Evolutionary conservation across 106 monocot genomes (phyloP).

Genomic region (Xerophyta viscosa): DNA sequence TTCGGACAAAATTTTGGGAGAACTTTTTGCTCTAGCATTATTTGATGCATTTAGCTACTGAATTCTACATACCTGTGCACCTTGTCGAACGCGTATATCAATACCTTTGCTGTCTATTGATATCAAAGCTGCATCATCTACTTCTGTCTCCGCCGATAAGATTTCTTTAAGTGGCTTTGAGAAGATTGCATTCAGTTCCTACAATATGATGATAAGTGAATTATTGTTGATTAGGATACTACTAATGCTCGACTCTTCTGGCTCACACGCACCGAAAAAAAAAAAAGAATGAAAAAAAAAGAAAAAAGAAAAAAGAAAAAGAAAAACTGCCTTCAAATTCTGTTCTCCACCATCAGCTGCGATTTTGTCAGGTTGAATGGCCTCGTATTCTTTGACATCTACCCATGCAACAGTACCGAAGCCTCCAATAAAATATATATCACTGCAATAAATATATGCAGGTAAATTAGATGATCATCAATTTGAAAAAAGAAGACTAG

Average conservation of each 20-base stretch:
- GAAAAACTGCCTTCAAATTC: conserved; percentile 55
- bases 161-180: conserved; percentile 78
- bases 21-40: too few species aligned
- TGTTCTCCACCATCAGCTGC: conserved; percentile 75
- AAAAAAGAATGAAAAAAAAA: too few species aligned
- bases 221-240: too few species aligned
- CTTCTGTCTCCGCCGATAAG: conserved; percentile 62
- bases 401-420: conserved; percentile 93
- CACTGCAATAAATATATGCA: conserved; percentile 32
- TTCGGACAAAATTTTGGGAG: too few species aligned
- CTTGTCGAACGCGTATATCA: conserved; percentile 90
- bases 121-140: conserved; percentile 96
- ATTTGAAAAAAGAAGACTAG: too few species aligned
- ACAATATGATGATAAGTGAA: neutral
- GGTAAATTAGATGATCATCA: conserved; percentile 1
- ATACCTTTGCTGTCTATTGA: conserved; percentile 94
- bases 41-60: too few species aligned
- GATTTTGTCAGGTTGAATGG: conserved; percentile 76
- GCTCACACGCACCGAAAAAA: neutral
- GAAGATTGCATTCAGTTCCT: conserved; percentile 94
- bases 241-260: neutral
- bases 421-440: conserved; percentile 93
- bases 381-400: conserved; percentile 81
- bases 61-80: conserved; percentile 88
- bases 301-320: neutral